Base-by-base conservation (phyloP, 148 eudicot species). In the Polygonum aviculare region DNA sequence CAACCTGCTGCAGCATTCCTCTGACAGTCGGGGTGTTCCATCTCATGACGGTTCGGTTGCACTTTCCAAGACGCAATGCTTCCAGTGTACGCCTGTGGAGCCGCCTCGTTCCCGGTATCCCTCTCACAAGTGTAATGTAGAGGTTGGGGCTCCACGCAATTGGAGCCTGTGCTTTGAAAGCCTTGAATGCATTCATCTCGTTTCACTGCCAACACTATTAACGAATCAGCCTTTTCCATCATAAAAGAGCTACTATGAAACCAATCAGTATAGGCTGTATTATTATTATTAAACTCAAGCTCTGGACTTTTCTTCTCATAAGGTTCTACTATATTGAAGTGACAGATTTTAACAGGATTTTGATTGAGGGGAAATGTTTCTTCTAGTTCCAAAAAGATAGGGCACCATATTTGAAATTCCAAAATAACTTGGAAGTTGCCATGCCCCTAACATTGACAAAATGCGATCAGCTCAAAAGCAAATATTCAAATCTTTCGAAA, bases 101-200 rank as follows among this genome's bases (percentile, higher is more conserved):
- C 80, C 82, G 86, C 80, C 96, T 79, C 45, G 98, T 93, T 67
- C 98, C 98, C 0, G 98, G 98, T 49, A 89, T 89, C 54, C 98
- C 98, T 86, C 98, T 90, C 31, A 90, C 98, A 84, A 89, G 76
- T 47, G 98, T 81, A 48, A 81, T 77, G 79, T 83, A 83, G 21
- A 81, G 75, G 74, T 85, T 80, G 18, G 82, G 79, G 59, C 85
- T 85, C 88, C 88, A 85, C 45, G 81, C 84, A 15, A 85, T 77
- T 41, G 85, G 85, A 78, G 72, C 84, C 76, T 76, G 76, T 67
- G 88, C 82, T 69, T 82, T 82, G 62, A 76, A 85, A 54, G 85
- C 84, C 40, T 82, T 85, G 82, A 71, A 85, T 78, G 82, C 88
- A 65, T 80, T 85, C 88, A 85, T 85, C 36, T 77, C 31, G 22